Conservation (phyloP, 2,329 filamentous ascomycete genomes). For the Fonsecaea multimorphosa region DNA sequence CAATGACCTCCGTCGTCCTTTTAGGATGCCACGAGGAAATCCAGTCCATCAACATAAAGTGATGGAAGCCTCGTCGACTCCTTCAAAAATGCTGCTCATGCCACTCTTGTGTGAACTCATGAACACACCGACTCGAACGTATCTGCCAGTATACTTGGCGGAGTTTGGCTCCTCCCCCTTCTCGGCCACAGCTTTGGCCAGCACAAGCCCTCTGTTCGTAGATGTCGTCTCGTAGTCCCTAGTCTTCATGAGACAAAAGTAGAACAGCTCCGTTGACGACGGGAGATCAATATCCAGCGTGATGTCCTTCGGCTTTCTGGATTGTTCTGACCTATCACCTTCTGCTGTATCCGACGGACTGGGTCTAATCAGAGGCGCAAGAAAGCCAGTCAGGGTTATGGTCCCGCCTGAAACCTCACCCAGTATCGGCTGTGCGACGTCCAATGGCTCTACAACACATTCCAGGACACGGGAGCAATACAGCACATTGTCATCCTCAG, state of each 20-base stretch:
- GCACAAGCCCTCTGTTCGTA: neutral
- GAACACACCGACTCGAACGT: neutral
- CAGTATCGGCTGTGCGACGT: neutral
- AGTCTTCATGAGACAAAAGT: neutral
- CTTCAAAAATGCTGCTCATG: neutral
- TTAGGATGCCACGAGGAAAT: neutral
- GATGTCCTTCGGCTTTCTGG: neutral
- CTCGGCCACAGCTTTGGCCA: neutral
- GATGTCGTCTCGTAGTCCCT: neutral
- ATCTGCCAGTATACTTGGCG: neutral
- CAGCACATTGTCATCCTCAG: neutral
- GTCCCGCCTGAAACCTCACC: neutral
- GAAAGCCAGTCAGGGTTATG: neutral
- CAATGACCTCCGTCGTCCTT: neutral
- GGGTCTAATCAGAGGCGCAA: neutral
- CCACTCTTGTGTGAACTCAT: neutral
- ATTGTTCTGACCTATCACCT: neutral
- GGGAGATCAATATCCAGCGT: neutral
- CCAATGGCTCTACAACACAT: neutral
- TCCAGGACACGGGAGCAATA: neutral
- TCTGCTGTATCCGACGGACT: neutral
- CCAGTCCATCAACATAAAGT: neutral
- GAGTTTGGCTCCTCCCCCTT: neutral
- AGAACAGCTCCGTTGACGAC: neutral
- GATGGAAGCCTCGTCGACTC: neutral